Percentiles rank a stretch among this genome's conserved stretches.
phyloP scores from a whole-genome alignment of 371 early-diverging fungal species.

The Apophysomyces ossiformis region DNA sequence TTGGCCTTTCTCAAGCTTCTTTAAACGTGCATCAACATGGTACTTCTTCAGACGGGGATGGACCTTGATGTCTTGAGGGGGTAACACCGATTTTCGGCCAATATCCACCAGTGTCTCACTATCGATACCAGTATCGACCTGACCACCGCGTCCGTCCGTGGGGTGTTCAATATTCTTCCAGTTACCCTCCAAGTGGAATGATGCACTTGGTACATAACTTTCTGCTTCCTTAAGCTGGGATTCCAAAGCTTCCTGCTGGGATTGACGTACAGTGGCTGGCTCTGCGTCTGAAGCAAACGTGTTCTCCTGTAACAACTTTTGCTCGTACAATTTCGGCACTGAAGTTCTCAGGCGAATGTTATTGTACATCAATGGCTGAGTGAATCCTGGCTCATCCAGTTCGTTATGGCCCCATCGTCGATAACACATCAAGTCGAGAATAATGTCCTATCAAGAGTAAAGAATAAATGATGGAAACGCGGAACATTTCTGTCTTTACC shows the following conservation, averaged over 20 bases:
- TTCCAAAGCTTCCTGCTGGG: constrained; percentile 63
- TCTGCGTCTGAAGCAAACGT: constrained; percentile 43
- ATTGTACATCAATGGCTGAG: constrained; percentile 96
- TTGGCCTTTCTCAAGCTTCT: constrained; percentile 69
- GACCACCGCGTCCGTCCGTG: constrained; percentile 19
- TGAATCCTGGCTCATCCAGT: constrained; percentile 96
- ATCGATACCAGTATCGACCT: constrained; percentile 63
- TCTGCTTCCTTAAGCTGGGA: constrained; percentile 62
- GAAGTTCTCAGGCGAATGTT: constrained; percentile 83
- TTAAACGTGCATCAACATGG: constrained; percentile 83
- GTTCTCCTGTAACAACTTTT: constrained; percentile 58
- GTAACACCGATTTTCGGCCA: constrained; percentile 73
- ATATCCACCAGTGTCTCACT: constrained; percentile 64
- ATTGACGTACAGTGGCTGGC: constrained; percentile 56
- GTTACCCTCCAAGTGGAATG: constrained; percentile 68
- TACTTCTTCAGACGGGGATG: constrained; percentile 91
- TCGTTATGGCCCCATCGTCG: constrained; percentile 98
- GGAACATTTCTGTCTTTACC: constrained; percentile 24
- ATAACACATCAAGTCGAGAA: constrained; percentile 92
- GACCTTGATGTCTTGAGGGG: constrained; percentile 66
- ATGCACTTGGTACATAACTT: constrained; percentile 29
- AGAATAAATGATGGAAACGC: background rate
- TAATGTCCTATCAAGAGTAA: constrained; percentile 62
- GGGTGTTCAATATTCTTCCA: constrained; percentile 74
- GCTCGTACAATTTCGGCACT: constrained; percentile 84